Conservation (phyloP, 768 basidiomycete species). For the Tremella fuciformis region DNA sequence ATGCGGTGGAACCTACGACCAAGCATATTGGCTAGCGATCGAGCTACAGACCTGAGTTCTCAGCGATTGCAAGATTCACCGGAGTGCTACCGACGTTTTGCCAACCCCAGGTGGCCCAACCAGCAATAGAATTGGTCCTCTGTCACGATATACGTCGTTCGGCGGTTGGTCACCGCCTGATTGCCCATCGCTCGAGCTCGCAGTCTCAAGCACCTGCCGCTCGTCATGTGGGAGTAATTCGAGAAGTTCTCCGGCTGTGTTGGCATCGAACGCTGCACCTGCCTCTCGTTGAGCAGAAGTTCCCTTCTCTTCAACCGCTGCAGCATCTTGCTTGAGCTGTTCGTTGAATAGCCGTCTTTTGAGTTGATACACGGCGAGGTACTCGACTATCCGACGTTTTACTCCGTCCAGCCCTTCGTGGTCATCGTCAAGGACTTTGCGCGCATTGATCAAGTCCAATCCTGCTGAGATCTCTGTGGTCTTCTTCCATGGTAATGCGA, state of each 20-base stretch:
- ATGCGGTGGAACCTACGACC: constrained; percentile 86
- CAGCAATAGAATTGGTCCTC: constrained; percentile 55
- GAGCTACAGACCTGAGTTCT: constrained; percentile 64
- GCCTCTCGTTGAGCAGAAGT: not conserved
- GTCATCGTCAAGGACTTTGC: constrained; percentile 77
- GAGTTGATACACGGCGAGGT: constrained; percentile 75
- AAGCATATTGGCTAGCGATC: constrained; percentile 78
- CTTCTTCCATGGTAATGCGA: constrained; percentile 70
- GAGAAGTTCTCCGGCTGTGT: constrained; percentile 63
- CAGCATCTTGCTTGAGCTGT: not conserved
- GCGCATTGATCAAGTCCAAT: constrained; percentile 58
- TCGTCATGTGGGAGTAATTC: constrained; percentile 31
- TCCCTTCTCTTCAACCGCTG: constrained; percentile 13
- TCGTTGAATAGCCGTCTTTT: constrained; percentile 46
- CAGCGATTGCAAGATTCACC: not conserved
- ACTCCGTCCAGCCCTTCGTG: constrained; percentile 91
- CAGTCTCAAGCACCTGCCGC: constrained; percentile 13
- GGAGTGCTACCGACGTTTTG: constrained; percentile 60
- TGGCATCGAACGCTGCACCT: constrained; percentile 15
- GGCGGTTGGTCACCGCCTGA: constrained; percentile 28
- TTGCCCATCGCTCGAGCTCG: not conserved
- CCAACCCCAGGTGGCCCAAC: constrained; percentile 89
- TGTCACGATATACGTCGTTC: constrained; percentile 52
- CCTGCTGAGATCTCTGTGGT: constrained; percentile 27
- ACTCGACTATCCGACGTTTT: constrained; percentile 86